phyloP scores from a whole-genome alignment of 768 basidiomycete genomes.

The Lactifluus volemus region DNA sequence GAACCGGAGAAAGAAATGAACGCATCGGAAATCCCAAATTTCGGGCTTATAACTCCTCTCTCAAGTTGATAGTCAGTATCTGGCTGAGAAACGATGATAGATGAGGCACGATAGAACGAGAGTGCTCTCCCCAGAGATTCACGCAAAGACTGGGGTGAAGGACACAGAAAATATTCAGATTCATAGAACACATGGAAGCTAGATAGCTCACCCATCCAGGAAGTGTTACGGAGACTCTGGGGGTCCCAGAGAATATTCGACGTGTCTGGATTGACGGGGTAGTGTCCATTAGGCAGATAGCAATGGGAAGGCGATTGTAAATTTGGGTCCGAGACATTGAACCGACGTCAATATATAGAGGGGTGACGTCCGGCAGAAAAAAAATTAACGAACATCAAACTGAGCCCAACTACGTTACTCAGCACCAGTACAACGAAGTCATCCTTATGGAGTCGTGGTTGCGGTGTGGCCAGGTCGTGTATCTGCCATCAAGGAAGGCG shows the following conservation, averaged over 20 bases:
- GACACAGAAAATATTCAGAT: background rate
- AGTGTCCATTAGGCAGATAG: conserved; percentile 10
- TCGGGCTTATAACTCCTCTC: background rate
- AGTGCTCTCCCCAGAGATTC: conserved; percentile 8
- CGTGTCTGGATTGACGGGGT: background rate
- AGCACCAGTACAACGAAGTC: background rate
- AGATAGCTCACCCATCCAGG: conserved; percentile 12
- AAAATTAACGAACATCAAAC: background rate
- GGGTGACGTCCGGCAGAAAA: background rate
- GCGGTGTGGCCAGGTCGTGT: background rate
- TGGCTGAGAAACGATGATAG: background rate
- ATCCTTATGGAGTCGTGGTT: background rate
- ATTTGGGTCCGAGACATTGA: background rate
- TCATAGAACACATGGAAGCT: background rate
- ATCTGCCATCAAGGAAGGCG: background rate
- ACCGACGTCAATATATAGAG: background rate
- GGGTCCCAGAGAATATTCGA: conserved; percentile 13
- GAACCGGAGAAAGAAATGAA: background rate
- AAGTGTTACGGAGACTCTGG: conserved; percentile 1
- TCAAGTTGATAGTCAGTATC: conserved; percentile 2
- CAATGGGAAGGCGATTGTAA: background rate
- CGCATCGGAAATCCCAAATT: background rate
- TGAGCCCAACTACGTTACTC: background rate
- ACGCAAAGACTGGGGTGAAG: background rate
- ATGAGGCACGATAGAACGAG: background rate